Conservation (phyloP, 2,329 filamentous ascomycete species). For the Pseudogymnoascus sp. region DNA sequence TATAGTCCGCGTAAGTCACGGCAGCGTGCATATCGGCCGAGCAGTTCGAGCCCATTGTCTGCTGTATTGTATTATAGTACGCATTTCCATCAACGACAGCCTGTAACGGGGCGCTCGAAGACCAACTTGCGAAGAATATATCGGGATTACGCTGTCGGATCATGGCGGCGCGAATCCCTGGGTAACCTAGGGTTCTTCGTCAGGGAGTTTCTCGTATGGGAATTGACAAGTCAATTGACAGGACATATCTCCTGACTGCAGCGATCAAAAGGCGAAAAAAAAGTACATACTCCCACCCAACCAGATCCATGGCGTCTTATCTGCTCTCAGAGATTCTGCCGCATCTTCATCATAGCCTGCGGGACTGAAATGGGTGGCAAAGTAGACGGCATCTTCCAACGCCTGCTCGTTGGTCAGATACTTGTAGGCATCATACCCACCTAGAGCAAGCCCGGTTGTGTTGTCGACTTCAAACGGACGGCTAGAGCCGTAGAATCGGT, state of each 20-base stretch:
- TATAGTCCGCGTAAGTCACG: constrained; percentile 12
- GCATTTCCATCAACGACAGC: constrained; percentile 2
- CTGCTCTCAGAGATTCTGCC: neutral
- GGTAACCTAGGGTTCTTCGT: constrained; percentile 3
- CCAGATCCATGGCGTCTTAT: constrained; percentile 14
- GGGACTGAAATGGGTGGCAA: neutral
- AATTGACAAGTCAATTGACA: neutral
- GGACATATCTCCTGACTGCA: neutral
- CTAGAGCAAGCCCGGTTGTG: constrained; percentile 4
- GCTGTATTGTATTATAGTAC: constrained; percentile 12
- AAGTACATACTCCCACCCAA: constrained; percentile 11
- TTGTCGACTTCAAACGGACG: constrained; percentile 8
- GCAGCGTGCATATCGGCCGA: constrained; percentile 15
- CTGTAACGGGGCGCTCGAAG: constrained; percentile 12
- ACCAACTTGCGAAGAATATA: constrained; percentile 14
- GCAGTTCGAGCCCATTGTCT: constrained; percentile 15
- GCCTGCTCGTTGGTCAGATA: constrained; percentile 14
- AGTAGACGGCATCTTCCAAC: neutral
- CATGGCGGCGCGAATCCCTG: constrained; percentile 12
- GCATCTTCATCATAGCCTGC: neutral
- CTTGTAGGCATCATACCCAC: constrained; percentile 11
- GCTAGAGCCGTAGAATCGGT: constrained; percentile 14
- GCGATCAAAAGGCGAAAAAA: neutral
- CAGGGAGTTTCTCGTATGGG: neutral
- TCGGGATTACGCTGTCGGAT: constrained; percentile 13